Percentiles rank a stretch among this genome's conserved stretches.
Conservation (phyloP, 495 filamentous ascomycete genomes). For the Penicillium odoratum region DNA sequence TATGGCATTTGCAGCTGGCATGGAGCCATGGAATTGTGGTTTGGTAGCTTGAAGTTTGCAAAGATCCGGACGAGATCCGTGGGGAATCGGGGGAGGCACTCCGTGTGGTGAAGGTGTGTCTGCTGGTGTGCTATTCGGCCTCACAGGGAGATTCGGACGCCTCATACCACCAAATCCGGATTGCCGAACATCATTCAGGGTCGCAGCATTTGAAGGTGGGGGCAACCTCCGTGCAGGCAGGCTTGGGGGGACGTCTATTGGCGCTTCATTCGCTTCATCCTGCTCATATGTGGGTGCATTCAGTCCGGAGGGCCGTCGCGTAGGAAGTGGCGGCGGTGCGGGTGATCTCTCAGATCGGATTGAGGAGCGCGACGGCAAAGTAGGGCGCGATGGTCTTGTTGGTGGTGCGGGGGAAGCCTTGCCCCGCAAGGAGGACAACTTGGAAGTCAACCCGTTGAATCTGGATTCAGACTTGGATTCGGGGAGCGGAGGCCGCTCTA, state of each 20-base stretch:
- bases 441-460: slow-evolving; percentile 21
- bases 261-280: slow-evolving; percentile 13
- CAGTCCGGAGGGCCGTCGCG: slow-evolving; percentile 29
- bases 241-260: neutral
- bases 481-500: slow-evolving; percentile 24
- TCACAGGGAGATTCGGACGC: slow-evolving; percentile 21
- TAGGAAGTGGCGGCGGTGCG: slow-evolving; percentile 30
- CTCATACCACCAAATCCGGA: slow-evolving; percentile 44
- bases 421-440: slow-evolving; percentile 21
- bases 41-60: slow-evolving; percentile 55
- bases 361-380: slow-evolving; percentile 15
- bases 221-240: slow-evolving; percentile 36
- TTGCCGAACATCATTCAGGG: slow-evolving; percentile 34
- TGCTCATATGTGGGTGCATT: slow-evolving; percentile 19
- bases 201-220: slow-evolving; percentile 31
- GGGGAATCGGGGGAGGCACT: slow-evolving; percentile 56
- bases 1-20: neutral
- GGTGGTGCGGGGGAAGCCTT: slow-evolving; percentile 19
- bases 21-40: slow-evolving; percentile 38
- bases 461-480: slow-evolving; percentile 23
- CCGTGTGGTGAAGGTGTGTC: slow-evolving; percentile 20
- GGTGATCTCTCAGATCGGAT: slow-evolving; percentile 1
- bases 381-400: slow-evolving; percentile 6
- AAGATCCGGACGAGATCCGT: slow-evolving; percentile 58
- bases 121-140: slow-evolving; percentile 18